A percentile compares a stretch with the other conserved stretches of the same genome.
Conservation (phyloP, 2,329 filamentous ascomycete genomes). For the Colletotrichum abscissum region DNA sequence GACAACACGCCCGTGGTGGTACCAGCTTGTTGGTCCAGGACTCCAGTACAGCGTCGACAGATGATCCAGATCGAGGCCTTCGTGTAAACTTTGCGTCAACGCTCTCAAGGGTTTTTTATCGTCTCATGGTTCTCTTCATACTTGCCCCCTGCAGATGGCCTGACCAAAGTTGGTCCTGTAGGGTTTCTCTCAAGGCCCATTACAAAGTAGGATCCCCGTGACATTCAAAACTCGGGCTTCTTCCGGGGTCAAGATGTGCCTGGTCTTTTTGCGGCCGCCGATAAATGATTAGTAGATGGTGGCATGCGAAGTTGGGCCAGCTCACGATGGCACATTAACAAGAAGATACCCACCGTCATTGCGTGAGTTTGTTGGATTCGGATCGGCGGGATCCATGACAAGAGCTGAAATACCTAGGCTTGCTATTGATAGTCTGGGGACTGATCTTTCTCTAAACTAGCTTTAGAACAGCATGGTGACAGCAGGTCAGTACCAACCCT, state of each 20-base stretch:
- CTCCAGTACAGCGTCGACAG: not conserved
- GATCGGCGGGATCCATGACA: not conserved
- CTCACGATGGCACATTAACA: not conserved
- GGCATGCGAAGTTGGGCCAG: not conserved
- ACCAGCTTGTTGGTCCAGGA: constrained; percentile 6
- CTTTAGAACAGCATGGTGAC: not conserved
- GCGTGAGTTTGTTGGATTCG: not conserved
- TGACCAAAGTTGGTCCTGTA: not conserved
- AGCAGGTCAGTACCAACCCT: not conserved
- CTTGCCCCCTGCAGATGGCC: not conserved
- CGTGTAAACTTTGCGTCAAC: not conserved
- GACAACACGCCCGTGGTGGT: constrained; percentile 8
- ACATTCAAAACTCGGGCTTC: not conserved
- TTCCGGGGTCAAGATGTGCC: not conserved
- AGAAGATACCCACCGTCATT: not conserved
- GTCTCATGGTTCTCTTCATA: not conserved
- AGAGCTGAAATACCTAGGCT: not conserved
- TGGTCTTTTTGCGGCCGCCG: not conserved
- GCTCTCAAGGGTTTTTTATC: not conserved
- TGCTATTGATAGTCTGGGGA: not conserved
- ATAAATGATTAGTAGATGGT: not conserved
- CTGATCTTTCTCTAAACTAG: not conserved
- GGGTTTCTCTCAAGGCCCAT: not conserved
- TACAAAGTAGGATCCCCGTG: not conserved
- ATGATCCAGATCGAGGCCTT: not conserved